These are phyloP conservation scores for Amniculicola lignicola DNA, from an alignment of 495 filamentous ascomycete genomes.

Conservation along the genomic window DNA sequence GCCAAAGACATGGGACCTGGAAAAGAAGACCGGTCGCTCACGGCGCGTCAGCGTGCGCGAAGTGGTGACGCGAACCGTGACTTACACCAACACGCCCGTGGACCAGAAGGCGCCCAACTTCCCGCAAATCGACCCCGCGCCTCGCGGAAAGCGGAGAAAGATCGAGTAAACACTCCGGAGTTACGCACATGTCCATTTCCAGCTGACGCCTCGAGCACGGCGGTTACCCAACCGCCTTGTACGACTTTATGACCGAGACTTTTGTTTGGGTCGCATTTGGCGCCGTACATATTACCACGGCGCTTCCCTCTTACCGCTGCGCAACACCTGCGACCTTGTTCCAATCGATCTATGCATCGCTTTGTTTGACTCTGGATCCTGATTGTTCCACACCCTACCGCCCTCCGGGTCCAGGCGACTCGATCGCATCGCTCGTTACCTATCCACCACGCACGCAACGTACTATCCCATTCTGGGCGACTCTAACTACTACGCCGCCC, in stretches of 20 bases:
- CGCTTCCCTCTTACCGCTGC: slow-evolving; percentile 1
- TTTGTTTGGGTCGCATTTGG: slow-evolving; percentile 9
- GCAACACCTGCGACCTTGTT: neutral
- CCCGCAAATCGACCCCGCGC: slow-evolving; percentile 57
- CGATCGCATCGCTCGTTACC: slow-evolving; percentile 7
- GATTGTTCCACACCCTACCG: slow-evolving; percentile 4
- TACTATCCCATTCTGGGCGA: neutral
- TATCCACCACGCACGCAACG: neutral
- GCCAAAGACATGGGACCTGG: slow-evolving; percentile 60
- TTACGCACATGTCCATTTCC: slow-evolving; percentile 10
- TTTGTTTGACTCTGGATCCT: slow-evolving; percentile 4
- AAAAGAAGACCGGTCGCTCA: slow-evolving; percentile 52
- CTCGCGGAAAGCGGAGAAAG: slow-evolving; percentile 73
- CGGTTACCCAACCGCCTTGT: slow-evolving; percentile 22
- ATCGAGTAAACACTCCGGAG: slow-evolving; percentile 47
- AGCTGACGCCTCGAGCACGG: slow-evolving; percentile 12
- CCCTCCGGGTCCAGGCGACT: slow-evolving; percentile 26
- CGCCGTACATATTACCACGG: slow-evolving; percentile 12
- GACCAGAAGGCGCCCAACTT: slow-evolving; percentile 54
- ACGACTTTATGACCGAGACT: slow-evolving; percentile 6
- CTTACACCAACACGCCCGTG: slow-evolving; percentile 49
- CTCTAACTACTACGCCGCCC: neutral
- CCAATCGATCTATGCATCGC: neutral
- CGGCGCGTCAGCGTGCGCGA: slow-evolving; percentile 53
- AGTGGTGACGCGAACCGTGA: slow-evolving; percentile 73